Conservation (phyloP, 257 asterid species). For the Salvia miltiorrhiza region DNA sequence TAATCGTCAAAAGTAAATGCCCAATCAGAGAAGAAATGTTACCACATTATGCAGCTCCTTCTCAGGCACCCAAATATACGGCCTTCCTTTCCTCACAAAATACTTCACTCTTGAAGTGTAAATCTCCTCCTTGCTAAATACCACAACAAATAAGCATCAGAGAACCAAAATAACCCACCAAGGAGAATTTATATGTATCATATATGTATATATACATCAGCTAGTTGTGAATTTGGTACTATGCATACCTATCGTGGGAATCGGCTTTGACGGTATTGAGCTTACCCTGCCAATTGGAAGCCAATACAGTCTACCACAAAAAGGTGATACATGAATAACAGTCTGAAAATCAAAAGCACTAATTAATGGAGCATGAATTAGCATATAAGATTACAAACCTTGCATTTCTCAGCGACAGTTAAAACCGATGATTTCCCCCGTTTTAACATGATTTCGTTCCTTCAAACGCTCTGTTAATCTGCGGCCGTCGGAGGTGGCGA, state of each 20-base stretch:
- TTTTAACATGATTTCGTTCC: conserved; percentile 30
- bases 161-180: not conserved
- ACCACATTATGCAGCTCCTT: conserved; percentile 93
- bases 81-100: conserved; percentile 58
- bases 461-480: conserved; percentile 1
- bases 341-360: not conserved
- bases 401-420: conserved; percentile 75
- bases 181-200: not conserved
- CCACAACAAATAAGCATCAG: not conserved
- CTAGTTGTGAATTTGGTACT: not conserved
- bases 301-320: conserved; percentile 61
- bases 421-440: conserved; percentile 50
- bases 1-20: too few species aligned
- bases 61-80: conserved; percentile 84
- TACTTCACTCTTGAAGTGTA: conserved; percentile 76
- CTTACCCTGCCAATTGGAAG: conserved; percentile 81
- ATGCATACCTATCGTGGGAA: conserved; percentile 66
- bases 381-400: conserved; percentile 37
- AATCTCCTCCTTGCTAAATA: conserved; percentile 72
- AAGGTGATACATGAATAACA: not conserved
- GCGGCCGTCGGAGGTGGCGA: not conserved
- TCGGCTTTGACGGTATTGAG: conserved; percentile 86
- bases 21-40: conserved; percentile 14
- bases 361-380: not conserved
- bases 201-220: not conserved